Evolutionary conservation across 2,329 filamentous ascomycete genomes (phyloP).

Genomic region (Xylaria sp.): DNA sequence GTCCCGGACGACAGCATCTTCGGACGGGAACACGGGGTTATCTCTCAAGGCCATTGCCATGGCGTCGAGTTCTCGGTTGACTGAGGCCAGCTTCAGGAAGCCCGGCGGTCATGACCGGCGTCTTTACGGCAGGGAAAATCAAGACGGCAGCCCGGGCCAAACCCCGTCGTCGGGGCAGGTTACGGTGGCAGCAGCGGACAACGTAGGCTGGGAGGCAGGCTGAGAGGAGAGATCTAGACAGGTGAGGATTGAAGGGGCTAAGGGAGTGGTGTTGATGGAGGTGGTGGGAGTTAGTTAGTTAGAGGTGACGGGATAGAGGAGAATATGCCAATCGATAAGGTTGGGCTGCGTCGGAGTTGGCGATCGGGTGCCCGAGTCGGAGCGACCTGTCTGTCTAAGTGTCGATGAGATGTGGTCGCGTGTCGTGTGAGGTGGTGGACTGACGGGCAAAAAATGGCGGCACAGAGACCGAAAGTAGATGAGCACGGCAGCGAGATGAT

Average conservation of each 20-base stretch:
- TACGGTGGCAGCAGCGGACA: slow-evolving; percentile 5
- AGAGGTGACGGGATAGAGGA: slow-evolving; percentile 14
- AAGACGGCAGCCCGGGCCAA: slow-evolving; percentile 15
- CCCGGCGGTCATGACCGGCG: slow-evolving; percentile 43
- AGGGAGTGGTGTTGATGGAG: neutral
- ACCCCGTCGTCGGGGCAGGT: slow-evolving; percentile 25
- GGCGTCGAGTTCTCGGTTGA: slow-evolving; percentile 38
- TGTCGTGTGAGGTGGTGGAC: slow-evolving; percentile 26
- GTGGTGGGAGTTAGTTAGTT: neutral
- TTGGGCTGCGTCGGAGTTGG: slow-evolving; percentile 21
- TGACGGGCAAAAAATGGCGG: slow-evolving; percentile 7
- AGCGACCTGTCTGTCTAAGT: neutral
- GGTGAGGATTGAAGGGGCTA: neutral
- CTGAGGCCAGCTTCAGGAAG: slow-evolving; percentile 24
- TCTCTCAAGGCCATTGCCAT: slow-evolving; percentile 44
- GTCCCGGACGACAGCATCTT: slow-evolving; percentile 40
- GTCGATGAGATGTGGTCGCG: slow-evolving; percentile 28
- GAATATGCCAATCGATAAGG: slow-evolving; percentile 28
- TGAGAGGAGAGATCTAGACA: neutral
- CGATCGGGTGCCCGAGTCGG: slow-evolving; percentile 29
- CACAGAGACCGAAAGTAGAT: slow-evolving; percentile 25
- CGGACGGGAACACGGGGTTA: slow-evolving; percentile 41
- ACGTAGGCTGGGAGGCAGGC: neutral
- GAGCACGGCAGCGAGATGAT: slow-evolving; percentile 10
- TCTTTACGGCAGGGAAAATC: neutral